These are phyloP conservation scores for Populus alba DNA, from an alignment of 345 rosid genomes.

Conservation along the genomic window DNA sequence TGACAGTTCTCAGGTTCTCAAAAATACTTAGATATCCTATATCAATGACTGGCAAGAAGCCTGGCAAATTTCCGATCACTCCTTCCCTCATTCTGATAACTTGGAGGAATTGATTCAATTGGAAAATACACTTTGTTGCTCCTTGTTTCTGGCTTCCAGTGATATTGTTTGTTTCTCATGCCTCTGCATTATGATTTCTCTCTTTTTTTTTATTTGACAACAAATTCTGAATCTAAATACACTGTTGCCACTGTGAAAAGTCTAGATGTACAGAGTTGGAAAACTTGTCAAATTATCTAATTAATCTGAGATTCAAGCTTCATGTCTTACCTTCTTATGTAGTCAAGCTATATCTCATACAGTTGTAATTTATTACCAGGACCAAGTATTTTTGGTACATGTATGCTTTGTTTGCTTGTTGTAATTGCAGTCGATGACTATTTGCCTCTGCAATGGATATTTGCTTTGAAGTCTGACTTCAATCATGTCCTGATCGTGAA, in stretches of 20 bases:
- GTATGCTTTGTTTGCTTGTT: neutral
- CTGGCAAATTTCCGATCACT: neutral
- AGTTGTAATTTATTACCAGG: neutral
- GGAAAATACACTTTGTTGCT: neutral
- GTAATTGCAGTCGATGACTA: neutral
- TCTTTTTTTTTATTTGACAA: too few relatives aligned
- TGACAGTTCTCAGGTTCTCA: neutral
- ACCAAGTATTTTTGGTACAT: neutral
- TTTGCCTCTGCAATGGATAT: neutral
- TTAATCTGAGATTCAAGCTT: neutral
- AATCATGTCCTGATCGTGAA: neutral
- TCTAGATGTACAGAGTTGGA: neutral
- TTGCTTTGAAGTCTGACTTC: neutral
- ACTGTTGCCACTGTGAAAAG: neutral
- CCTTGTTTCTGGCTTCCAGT: neutral
- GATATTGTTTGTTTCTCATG: neutral
- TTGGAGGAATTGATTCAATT: too few relatives aligned
- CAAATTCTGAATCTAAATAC: neutral
- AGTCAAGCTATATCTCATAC: neutral
- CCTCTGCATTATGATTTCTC: neutral
- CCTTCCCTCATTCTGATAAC: neutral
- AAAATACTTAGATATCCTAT: neutral
- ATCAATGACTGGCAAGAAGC: neutral
- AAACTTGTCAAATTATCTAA: neutral
- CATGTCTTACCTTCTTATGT: neutral